These are phyloP conservation scores for Leishmania guyanensis DNA, from an alignment of 208 protist species.

Conservation along the genomic window DNA sequence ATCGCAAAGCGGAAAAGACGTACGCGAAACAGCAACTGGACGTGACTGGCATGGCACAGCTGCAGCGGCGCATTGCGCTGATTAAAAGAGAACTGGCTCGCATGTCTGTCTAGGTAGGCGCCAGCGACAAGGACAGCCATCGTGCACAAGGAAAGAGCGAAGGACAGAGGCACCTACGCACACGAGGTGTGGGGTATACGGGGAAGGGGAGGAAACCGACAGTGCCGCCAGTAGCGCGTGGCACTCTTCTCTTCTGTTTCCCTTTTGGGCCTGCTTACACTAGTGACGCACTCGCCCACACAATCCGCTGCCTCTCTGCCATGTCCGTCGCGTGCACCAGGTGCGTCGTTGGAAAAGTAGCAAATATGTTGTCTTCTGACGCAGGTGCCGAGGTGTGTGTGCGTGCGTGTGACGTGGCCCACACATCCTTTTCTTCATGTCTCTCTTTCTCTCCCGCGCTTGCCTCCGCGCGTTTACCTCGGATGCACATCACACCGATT, in stretches of 20 bases:
- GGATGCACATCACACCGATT: not conserved
- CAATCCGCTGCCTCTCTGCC: not conserved
- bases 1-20: constrained; percentile 31
- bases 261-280: not conserved
- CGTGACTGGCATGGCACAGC: constrained; percentile 22
- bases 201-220: not conserved
- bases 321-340: no score
- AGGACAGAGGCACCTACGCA: not conserved
- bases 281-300: not conserved
- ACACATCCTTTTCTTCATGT: not conserved
- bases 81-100: constrained; percentile 43
- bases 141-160: not conserved
- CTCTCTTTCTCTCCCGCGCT: not conserved
- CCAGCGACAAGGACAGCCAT: not conserved
- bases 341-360: no score
- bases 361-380: no score
- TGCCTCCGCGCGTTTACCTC: not conserved
- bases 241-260: not conserved
- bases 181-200: not conserved
- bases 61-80: constrained; percentile 32
- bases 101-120: constrained; percentile 24
- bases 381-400: not conserved
- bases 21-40: constrained; percentile 51
- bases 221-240: not conserved
- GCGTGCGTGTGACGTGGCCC: not conserved